These are phyloP conservation scores for Cenchrus fungigraminus DNA, from an alignment of 176 grass and related monocot species.

Conservation along the genomic window DNA sequence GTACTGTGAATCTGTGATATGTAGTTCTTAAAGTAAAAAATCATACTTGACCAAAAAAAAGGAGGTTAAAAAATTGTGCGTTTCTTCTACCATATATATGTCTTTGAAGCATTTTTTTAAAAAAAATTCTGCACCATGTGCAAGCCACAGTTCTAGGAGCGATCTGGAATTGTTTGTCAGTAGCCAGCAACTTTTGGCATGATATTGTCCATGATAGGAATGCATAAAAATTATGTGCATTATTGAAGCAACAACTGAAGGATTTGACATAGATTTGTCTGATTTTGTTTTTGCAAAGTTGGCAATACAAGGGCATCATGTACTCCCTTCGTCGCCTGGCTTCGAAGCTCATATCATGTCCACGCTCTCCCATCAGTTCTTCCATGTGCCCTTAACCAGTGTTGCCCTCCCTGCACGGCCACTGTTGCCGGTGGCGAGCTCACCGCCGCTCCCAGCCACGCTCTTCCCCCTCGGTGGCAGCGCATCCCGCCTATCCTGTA, in stretches of 20 bases:
- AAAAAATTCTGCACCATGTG: background rate
- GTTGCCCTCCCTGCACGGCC: background rate
- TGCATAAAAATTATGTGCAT: background rate
- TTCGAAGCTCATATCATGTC: constrained; percentile 1
- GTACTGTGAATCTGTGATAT: constrained; percentile 12
- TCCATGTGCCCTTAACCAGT: constrained; percentile 9
- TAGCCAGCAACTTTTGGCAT: background rate
- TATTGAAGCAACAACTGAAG: background rate
- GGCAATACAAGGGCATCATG: background rate
- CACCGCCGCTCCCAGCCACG: background rate
- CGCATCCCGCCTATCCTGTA: constrained; percentile 6
- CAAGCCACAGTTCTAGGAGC: background rate
- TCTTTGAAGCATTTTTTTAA: background rate
- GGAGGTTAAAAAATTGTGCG: background rate
- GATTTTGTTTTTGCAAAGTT: background rate
- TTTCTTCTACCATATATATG: background rate
- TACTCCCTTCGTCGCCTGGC: background rate
- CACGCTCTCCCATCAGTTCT: constrained; percentile 14
- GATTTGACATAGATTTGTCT: background rate
- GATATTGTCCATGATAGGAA: background rate
- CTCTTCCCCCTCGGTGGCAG: background rate
- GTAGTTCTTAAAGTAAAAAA: constrained; percentile 28
- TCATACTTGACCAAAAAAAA: background rate
- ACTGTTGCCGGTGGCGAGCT: background rate
- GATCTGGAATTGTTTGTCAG: background rate